phyloP scores from a whole-genome alignment of 108 stramenopile species.

The Skeletonema potamos region DNA sequence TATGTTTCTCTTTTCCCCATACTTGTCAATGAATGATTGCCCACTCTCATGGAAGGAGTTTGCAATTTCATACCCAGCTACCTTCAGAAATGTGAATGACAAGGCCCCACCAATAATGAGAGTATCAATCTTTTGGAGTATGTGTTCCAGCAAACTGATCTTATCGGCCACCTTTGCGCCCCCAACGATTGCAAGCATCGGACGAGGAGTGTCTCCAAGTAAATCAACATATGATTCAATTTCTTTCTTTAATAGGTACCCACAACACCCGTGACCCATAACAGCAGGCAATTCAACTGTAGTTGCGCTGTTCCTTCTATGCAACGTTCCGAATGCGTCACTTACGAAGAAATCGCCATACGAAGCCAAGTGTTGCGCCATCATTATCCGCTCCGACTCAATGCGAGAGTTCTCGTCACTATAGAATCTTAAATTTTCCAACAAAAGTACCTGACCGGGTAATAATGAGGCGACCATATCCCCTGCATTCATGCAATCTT shows the following conservation, averaged over 20 bases:
- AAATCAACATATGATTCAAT: conserved; percentile 84
- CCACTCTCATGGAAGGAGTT: conserved; percentile 86
- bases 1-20: conserved; percentile 55
- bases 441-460: conserved; percentile 70
- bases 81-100: conserved; percentile 98
- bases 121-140: conserved; percentile 88
- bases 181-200: conserved; percentile 91
- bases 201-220: conserved; percentile 59
- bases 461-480: conserved; percentile 34
- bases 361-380: conserved; percentile 53
- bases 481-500: conserved; percentile 70
- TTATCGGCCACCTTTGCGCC: conserved; percentile 99
- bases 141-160: conserved; percentile 88
- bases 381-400: conserved; percentile 18
- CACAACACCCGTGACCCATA: conserved; percentile 50
- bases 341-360: conserved; percentile 87
- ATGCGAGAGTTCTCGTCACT: conserved; percentile 66
- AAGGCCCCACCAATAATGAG: conserved; percentile 95
- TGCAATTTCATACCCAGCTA: conserved; percentile 77
- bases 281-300: conserved; percentile 59
- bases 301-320: conserved; percentile 83
- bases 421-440: conserved; percentile 98
- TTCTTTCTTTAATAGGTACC: conserved; percentile 79
- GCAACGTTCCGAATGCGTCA: conserved; percentile 99
- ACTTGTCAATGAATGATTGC: conserved; percentile 35